Base-by-base conservation (phyloP, 2,329 filamentous ascomycete species). In the Cytospora chrysosperma region DNA sequence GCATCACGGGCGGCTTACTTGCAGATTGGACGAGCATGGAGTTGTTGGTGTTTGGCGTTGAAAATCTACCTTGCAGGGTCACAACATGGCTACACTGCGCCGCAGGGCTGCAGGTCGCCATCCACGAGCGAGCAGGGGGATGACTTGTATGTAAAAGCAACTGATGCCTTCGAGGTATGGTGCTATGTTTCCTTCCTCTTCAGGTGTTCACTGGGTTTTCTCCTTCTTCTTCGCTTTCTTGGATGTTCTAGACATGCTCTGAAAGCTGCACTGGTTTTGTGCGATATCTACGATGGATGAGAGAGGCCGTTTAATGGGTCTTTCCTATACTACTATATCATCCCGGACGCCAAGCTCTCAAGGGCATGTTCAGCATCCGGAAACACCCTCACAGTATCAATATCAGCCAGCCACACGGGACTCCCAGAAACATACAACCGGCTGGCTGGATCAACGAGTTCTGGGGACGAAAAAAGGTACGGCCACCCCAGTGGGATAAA, bases 31-130 rank as follows among this genome's bases (percentile, higher is more conserved):
- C 37, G 7, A 26, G 12, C 40, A 32, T 34, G 24, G 4, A 34
- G 24, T 13, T 60, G 27, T 60, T 60, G 58, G 58, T 60, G 58
- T 37, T 53, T 26, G 13, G n/a, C n/a, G 30, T 55, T 19, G 30
- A 28, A 24, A 24, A 37, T n/a, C 15, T 53, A 17, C 37, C 37
- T 26, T 55, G 37, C 58, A 34, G 26, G 21, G 34, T 24, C 19
- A 6, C 50, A 47, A 30, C 50, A 49, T 37, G 54, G 37, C n/a
- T 21, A 60, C n/a, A 30, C 58, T 55, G 51, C 37, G 37, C 58
- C 58, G 51, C n/a, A 34, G 58, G 51, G 58, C 58, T 60, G 58
- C 58, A 60, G 27, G 4, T 24, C 24, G 27, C 27, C 27, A 12
- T n/a, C 27, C 50, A 21, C 21, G n/a, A 47, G 32, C n/a, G 51